Conservation (phyloP, 2,329 filamentous ascomycete species). For the Ophiocordyceps camponoti-floridani region DNA sequence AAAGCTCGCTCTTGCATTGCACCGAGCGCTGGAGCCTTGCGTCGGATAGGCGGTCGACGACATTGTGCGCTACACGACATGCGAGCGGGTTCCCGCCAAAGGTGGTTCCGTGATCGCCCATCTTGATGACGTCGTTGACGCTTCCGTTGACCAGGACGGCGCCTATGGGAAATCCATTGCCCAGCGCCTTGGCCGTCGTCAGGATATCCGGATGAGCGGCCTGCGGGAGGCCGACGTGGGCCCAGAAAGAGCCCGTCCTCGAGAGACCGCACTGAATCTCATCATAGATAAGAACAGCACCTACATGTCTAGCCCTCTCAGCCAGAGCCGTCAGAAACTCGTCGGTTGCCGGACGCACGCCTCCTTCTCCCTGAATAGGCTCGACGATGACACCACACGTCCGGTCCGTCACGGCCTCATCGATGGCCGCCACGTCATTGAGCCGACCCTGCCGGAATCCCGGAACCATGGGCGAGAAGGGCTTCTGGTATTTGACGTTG, state of each 20-base stretch:
- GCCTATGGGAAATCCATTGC: constrained; percentile 90
- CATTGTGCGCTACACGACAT: constrained; percentile 68
- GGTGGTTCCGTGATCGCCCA: constrained; percentile 81
- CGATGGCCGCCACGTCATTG: constrained; percentile 61
- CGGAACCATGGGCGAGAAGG: constrained; percentile 88
- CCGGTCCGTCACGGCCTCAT: constrained; percentile 58
- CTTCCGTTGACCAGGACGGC: constrained; percentile 33
- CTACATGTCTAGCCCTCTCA: constrained; percentile 67
- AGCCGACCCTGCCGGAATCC: constrained; percentile 76
- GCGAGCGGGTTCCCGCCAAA: constrained; percentile 87
- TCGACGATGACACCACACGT: constrained; percentile 94
- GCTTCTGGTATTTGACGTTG: constrained; percentile 93
- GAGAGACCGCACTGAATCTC: constrained; percentile 93
- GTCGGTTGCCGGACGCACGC: constrained; percentile 65
- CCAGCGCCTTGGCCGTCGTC: constrained; percentile 87
- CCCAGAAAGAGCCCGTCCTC: constrained; percentile 81
- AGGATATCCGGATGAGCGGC: constrained; percentile 86
- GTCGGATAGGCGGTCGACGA: constrained; percentile 60
- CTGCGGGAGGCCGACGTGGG: constrained; percentile 54
- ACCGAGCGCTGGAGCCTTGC: constrained; percentile 53
- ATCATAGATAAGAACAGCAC: constrained; percentile 80
- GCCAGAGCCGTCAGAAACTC: constrained; percentile 78
- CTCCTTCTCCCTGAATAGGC: constrained; percentile 93
- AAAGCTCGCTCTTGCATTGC: constrained; percentile 39
- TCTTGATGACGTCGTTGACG: constrained; percentile 23